phyloP scores from a whole-genome alignment of 2,329 filamentous ascomycete genomes.

The Aspergillus floridensis region DNA sequence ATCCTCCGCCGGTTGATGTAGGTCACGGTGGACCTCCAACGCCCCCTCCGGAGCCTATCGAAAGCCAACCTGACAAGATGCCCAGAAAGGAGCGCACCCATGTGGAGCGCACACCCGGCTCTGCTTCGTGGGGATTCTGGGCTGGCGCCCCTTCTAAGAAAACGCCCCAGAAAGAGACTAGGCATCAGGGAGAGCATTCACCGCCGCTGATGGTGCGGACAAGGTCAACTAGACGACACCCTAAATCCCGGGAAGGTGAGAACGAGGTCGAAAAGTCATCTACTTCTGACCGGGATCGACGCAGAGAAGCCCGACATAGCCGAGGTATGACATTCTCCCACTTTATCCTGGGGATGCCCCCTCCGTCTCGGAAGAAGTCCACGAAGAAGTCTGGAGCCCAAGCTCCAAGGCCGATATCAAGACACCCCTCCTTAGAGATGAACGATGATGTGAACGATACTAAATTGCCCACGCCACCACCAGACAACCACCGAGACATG shows the following conservation, averaged over 20 bases:
- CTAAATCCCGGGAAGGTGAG: slow-evolving; percentile 61
- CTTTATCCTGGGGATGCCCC: slow-evolving; percentile 66
- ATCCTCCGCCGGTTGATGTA: slow-evolving; percentile 32
- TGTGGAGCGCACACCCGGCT: slow-evolving; percentile 66
- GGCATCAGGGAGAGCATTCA: slow-evolving; percentile 38
- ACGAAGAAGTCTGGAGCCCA: slow-evolving; percentile 60
- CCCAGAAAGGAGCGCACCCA: slow-evolving; percentile 74
- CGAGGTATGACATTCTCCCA: slow-evolving; percentile 59
- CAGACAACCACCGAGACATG: slow-evolving; percentile 64
- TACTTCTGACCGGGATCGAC: slow-evolving; percentile 65
- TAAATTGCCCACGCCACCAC: slow-evolving; percentile 69
- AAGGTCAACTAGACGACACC: slow-evolving; percentile 55
- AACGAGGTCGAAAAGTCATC: slow-evolving; percentile 64
- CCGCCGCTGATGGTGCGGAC: slow-evolving; percentile 51
- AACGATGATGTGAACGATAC: slow-evolving; percentile 58
- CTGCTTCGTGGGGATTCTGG: slow-evolving; percentile 75
- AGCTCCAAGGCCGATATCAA: slow-evolving; percentile 56
- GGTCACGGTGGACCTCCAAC: slow-evolving; percentile 43
- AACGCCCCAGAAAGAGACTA: slow-evolving; percentile 51
- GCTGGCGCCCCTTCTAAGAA: slow-evolving; percentile 54
- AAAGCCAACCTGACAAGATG: slow-evolving; percentile 51
- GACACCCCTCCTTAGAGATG: slow-evolving; percentile 67
- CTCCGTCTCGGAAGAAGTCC: slow-evolving; percentile 60
- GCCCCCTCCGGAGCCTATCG: slow-evolving; percentile 54
- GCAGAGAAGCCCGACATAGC: slow-evolving; percentile 52